Base-by-base conservation (phyloP, 441 rosid species). In the Corymbia calophylla region DNA sequence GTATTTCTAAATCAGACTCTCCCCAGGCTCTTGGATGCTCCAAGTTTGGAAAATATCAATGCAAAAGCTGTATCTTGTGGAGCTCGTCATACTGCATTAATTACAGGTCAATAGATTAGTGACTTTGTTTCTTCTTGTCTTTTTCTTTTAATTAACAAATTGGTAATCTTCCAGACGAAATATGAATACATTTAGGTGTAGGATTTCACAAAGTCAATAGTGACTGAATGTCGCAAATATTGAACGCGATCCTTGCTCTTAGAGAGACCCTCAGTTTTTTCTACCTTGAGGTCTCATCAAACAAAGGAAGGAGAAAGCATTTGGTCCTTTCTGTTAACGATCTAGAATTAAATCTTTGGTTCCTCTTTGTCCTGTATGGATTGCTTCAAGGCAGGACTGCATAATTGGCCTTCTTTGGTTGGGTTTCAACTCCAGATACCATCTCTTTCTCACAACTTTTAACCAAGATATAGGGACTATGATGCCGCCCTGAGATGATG, bases 21-120 rank as follows among this genome's bases (percentile, higher is more conserved):
- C 29, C 99, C 99, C 21, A 96, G 97, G 92, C 92, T 97, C 82
- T 90, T 98, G 95, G 99, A 98, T 49, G 97, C 99, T 92, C 95
- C 98, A 44, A 93, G 95, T 91, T 90, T 97, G 93, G 99, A 97
- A 90, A 92, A 94, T 64, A 88, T 88, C 14, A 92, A 95, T 87
- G 95, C 94, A 47, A 94, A 92, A 92, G 90, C 86, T 10, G 92
- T 98, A 70, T 97, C 99, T 19, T 97, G 99, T 35, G 99, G 99
- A 62, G 99, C 99, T 89, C 99, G 99, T 82, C 99, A 98, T 93
- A 95, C 94, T 27, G 98, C 99, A 39, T 88, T 95, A 55, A 91
- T 96, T 21, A 87, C 99, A 90, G 99, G 99, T 97, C 92, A 77
- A 87, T 48, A 68, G 31, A 47, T 31, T 12, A 21, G 86, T 81